Conservation (phyloP, 352 stramenopile genomes). For the Phytophthora hybrid region DNA sequence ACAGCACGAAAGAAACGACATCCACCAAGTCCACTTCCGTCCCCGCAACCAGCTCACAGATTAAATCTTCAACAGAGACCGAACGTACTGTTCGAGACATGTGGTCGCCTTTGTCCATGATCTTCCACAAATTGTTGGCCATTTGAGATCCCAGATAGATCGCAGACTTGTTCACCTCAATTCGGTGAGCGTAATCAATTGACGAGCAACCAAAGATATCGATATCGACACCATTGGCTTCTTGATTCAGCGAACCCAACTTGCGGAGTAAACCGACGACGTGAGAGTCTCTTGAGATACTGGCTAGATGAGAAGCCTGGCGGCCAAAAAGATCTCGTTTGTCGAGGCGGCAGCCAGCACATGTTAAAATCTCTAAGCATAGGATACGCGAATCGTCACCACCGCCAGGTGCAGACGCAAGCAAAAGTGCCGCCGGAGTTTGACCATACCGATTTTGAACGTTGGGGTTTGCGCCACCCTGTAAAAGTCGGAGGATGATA, state of each 20-base stretch:
- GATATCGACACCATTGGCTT: constrained; percentile 35
- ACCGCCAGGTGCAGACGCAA: constrained; percentile 40
- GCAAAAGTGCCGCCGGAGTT: constrained; percentile 61
- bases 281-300: constrained; percentile 48
- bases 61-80: constrained; percentile 46
- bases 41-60: constrained; percentile 41
- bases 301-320: constrained; percentile 62
- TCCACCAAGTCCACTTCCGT: constrained; percentile 66
- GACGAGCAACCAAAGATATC: constrained; percentile 78
- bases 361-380: constrained; percentile 64
- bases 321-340: constrained; percentile 74
- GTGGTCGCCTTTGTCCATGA: constrained; percentile 20
- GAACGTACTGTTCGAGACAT: constrained; percentile 17
- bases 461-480: constrained; percentile 67
- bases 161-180: constrained; percentile 38
- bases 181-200: constrained; percentile 55
- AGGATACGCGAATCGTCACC: constrained; percentile 40
- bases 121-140: constrained; percentile 44
- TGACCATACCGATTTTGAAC: constrained; percentile 77
- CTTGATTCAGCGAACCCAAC: constrained; percentile 31
- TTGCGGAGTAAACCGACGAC: constrained; percentile 47
- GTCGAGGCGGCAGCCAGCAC: constrained; percentile 54
- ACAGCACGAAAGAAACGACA: constrained; percentile 73
- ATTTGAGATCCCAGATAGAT: constrained; percentile 42
- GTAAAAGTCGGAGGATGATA: constrained; percentile 65